A percentile compares a stretch with the other conserved stretches of the same genome.
Evolutionary conservation across 2,329 filamentous ascomycete species (phyloP).

Genomic region (Pseudogymnoascus verrucosus): DNA sequence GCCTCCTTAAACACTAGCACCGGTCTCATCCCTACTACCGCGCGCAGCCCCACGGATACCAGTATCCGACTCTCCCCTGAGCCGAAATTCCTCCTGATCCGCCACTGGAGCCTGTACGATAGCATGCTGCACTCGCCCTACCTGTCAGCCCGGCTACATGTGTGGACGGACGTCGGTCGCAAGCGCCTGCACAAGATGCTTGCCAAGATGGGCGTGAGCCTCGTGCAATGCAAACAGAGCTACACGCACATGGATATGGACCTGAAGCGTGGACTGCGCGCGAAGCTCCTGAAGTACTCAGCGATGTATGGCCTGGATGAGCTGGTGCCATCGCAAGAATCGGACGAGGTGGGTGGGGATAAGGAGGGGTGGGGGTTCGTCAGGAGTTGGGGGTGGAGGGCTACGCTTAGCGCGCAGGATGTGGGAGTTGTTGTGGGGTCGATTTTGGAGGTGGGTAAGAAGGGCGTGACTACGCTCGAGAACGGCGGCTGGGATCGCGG

Average conservation of each 20-base stretch:
- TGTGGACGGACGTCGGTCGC: constrained; percentile 85
- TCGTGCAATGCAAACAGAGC: constrained; percentile 88
- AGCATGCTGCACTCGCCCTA: constrained; percentile 98
- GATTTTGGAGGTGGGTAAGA: constrained; percentile 80
- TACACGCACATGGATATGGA: constrained; percentile 99
- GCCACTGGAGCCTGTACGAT: constrained; percentile 96
- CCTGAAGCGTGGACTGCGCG: constrained; percentile 77
- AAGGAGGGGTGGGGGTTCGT: constrained; percentile 98
- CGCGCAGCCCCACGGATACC: constrained; percentile 80
- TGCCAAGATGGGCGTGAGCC: constrained; percentile 94
- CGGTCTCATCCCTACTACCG: constrained; percentile 83
- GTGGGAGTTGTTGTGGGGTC: constrained; percentile 89
- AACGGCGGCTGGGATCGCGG: constrained; percentile 25
- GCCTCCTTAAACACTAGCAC: constrained; percentile 55
- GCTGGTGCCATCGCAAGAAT: constrained; percentile 72
- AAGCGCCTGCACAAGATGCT: constrained; percentile 89
- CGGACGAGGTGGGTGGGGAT: constrained; percentile 60
- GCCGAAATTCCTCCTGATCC: constrained; percentile 81
- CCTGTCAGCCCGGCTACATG: constrained; percentile 80
- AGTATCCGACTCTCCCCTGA: constrained; percentile 90
- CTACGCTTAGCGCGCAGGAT: constrained; percentile 85
- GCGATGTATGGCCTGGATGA: constrained; percentile 91
- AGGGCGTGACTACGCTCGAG: constrained; percentile 22
- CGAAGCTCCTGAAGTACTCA: constrained; percentile 83
- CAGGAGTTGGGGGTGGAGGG: constrained; percentile 94